Evolutionary conservation across 2,329 filamentous ascomycete species (phyloP), one percentile per base, ranked within the genome.

Genomic region (Pseudogymnoascus pannorum): DNA sequence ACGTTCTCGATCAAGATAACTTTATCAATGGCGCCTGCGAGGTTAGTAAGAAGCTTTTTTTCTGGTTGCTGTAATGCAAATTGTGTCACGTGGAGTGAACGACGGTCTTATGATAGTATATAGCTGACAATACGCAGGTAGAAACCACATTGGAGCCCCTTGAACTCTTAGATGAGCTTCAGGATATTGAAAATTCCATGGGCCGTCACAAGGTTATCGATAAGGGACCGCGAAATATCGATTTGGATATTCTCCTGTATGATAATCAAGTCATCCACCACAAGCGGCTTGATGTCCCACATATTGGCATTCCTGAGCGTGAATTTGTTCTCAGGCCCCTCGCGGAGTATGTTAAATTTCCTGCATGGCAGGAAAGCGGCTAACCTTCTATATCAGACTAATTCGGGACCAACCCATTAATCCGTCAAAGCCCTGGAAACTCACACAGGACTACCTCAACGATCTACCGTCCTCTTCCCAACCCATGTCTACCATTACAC

Each of bases 11-110:
- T 65, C 94, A 99, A 73, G 86, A 87, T 65, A 83, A 84, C 29
- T 99, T 99, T 71, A 78, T 97, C 57, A 99, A 99, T 72, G 94
- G 92, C 18, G 92, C 87, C 62, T 96, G 91, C 73, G 90, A 96
- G 85, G 92, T 95, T 74, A 72, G 85, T 78, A 57, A 29, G 5
- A 14, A 16, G 6, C 29, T 51, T 18, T 57, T 22, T 14, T 57
- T 18, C 16, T 31, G 9, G 31, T 22, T 44, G 57, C 14, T 59
- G 31, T 2, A 11, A 16, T 44, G 11, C 14, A 38, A 59, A 7
- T 18, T 8, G 57, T 22, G 57, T 36, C 57, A 48, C 33, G 58
- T 57, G 58, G 26, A 35, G 5, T n/a, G 11, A 24, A 16, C 18
- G 18, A 48, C 29, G 29, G 18, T 42, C 3, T 5, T 63, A 22